Evolutionary conservation across 371 early-diverging fungal species (phyloP), one percentile per base, ranked within the genome.

Genomic region (Apophysomyces variabilis): DNA sequence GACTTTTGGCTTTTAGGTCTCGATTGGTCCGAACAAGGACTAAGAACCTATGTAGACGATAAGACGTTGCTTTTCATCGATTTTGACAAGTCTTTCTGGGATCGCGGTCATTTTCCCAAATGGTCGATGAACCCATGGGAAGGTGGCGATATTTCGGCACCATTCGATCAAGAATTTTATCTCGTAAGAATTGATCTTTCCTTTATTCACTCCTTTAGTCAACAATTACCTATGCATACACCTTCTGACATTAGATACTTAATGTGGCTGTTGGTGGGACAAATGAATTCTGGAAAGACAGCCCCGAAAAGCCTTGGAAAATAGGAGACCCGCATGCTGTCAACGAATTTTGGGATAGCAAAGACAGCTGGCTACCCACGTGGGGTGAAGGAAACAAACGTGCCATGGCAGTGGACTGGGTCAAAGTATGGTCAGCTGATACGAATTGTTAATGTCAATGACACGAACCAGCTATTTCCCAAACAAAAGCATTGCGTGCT

Each of bases 251-350:
- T 26, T 58, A 82, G 75, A 81, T 89, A 36, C 63, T 92, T 60
- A 90, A 92, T 64, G 81, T 92, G 2, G 90, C 92, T 7, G 90
- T 90, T 2, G 90, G 89, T 16, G 90, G 90, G 8, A 80, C 83
- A 3, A 83, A 80, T 57, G 88, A 82, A 1, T 90, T 79, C 65
- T 92, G 87, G 75, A 87, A 88, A 32, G 89, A 90, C 60, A 72
- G 61, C 38, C 67, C 68, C 2, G 61, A 43, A 32, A 86, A 86
- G 47, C 89, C 89, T n/a, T 89, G 89, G 89, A 68, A 57, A 12
- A 84, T 82, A 57, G 54, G 39, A 16, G 73, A 75, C 44, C 70
- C 75, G 8, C 84, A 79, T 67, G 85, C 89, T 1, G 71, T 79
- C 1, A 85, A 85, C 58, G 73, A 67, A 12, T 87, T 87, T 57